Conservation (phyloP, 1,284 basidiomycete species). For the Dichomitus squalens region DNA sequence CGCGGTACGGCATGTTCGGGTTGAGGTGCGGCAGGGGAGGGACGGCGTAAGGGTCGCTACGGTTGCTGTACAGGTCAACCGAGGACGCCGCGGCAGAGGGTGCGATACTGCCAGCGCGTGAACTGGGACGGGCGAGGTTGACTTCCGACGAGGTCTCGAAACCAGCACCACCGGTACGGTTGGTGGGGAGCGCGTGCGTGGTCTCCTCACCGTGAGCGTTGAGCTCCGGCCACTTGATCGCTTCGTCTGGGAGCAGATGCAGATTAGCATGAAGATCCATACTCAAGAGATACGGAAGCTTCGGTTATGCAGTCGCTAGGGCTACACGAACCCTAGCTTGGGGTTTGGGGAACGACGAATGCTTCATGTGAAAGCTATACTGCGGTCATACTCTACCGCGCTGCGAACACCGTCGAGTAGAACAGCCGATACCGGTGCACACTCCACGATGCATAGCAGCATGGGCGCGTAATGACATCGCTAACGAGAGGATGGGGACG, state of each 20-base stretch:
- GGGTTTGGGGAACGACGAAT: constrained; percentile 12
- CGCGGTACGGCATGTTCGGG: constrained; percentile 69
- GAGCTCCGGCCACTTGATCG: constrained; percentile 86
- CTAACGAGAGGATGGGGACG: not conserved
- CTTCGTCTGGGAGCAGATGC: constrained; percentile 53
- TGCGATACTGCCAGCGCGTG: constrained; percentile 41
- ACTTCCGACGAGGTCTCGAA: constrained; percentile 64
- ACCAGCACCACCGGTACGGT: constrained; percentile 61
- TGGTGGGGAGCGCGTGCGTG: constrained; percentile 57
- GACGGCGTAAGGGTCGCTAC: constrained; percentile 73
- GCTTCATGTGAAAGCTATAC: not conserved
- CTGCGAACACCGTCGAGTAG: not conserved
- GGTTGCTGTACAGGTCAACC: constrained; percentile 40
- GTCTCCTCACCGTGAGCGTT: constrained; percentile 58
- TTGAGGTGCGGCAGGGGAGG: constrained; percentile 83
- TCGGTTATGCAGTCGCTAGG: not conserved
- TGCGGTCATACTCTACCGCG: constrained; percentile 8
- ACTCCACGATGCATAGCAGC: not conserved
- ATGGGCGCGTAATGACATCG: not conserved
- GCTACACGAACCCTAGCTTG: constrained; percentile 12
- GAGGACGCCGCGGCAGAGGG: constrained; percentile 52
- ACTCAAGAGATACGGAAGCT: not conserved
- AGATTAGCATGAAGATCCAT: constrained; percentile 1
- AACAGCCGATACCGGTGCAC: not conserved
- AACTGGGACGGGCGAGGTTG: constrained; percentile 52